Percentiles rank a stretch among this genome's conserved stretches.
Evolutionary conservation across 2,329 filamentous ascomycete species (phyloP).

Genomic region (Claviceps africana): DNA sequence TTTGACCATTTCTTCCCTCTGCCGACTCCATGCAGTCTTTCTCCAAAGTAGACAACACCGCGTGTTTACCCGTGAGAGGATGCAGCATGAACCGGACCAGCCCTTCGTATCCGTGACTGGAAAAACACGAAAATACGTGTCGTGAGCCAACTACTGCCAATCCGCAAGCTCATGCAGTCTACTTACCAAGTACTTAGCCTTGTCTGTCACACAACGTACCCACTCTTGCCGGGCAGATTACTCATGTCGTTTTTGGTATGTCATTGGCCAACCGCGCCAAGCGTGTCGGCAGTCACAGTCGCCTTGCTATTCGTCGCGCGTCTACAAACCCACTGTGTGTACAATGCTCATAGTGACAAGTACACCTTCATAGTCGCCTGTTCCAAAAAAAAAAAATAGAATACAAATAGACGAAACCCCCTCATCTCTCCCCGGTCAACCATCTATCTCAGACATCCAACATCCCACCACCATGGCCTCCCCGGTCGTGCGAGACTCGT

Average conservation of each 20-base stretch:
- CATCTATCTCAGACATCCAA: not conserved
- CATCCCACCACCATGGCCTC: constrained; percentile 2
- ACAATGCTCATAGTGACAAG: not conserved
- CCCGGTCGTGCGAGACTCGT: not conserved
- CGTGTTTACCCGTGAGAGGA: not conserved
- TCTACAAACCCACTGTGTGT: not conserved
- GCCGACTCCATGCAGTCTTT: not conserved
- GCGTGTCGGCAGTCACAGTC: not conserved
- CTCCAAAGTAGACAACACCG: not conserved
- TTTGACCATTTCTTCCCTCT: not conserved
- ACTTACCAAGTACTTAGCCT: too few species aligned
- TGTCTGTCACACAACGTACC: not conserved
- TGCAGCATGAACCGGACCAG: not conserved
- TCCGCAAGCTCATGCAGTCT: not conserved
- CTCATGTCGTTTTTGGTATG: not conserved
- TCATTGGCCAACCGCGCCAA: not conserved
- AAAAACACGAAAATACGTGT: not conserved
- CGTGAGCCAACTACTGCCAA: not conserved
- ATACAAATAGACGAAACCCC: too few species aligned
- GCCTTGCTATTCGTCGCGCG: not conserved
- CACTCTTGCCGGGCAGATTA: not conserved
- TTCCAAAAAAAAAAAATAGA: not conserved
- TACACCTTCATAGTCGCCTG: not conserved
- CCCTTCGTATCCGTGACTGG: not conserved
- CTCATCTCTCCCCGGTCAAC: not conserved